phyloP scores from a whole-genome alignment of 257 asterid species.

The Osmanthus fragrans region DNA sequence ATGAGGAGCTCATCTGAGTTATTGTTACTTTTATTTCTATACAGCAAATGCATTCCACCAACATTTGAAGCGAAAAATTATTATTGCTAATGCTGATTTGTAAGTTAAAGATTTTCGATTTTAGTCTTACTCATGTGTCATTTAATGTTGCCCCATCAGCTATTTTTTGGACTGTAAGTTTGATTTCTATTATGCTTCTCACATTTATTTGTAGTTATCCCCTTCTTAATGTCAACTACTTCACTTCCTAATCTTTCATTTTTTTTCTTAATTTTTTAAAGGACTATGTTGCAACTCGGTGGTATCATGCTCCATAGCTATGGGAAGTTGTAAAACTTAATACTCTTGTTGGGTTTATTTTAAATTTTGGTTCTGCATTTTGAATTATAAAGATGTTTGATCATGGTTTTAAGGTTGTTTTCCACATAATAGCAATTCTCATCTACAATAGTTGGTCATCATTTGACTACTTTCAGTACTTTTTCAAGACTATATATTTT shows the following conservation, averaged over 20 bases:
- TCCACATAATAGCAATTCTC: neutral
- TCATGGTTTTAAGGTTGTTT: no score
- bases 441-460: constrained; percentile 31
- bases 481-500: no score
- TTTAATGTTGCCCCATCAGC: constrained; percentile 96
- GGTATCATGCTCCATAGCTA: no score
- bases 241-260: constrained; percentile 22
- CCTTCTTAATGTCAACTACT: neutral
- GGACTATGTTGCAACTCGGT: constrained; percentile 69
- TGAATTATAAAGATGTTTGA: no score
- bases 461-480: constrained; percentile 3
- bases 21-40: constrained; percentile 20
- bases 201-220: neutral
- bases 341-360: no score
- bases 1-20: constrained; percentile 8
- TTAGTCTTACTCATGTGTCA: constrained; percentile 94
- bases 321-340: no score
- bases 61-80: constrained; percentile 90
- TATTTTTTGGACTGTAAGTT: constrained; percentile 91
- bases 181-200: constrained; percentile 17
- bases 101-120: constrained; percentile 95
- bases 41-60: constrained; percentile 93
- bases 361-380: no score
- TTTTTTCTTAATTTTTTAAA: constrained; percentile 34
- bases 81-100: constrained; percentile 94